Percentiles rank a stretch among this genome's conserved stretches.
Conservation (phyloP, 179 eudicot species). For the Gypsophila paniculata region DNA sequence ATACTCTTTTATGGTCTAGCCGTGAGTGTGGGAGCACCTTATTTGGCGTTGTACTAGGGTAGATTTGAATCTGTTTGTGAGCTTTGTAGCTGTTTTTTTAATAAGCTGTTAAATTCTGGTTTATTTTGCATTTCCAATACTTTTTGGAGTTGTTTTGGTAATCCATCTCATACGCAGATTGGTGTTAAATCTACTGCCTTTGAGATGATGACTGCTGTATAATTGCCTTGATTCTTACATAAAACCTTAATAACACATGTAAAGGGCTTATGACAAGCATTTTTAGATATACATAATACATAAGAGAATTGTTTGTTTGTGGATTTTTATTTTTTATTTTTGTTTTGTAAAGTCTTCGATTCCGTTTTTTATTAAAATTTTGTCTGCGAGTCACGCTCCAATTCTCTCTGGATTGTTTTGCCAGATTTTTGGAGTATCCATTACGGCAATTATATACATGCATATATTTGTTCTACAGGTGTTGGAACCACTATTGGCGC, state of each 20-base stretch:
- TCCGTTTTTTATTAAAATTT: too few relatives aligned
- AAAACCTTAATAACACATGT: too few relatives aligned
- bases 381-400: background rate
- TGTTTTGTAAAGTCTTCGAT: background rate
- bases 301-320: background rate
- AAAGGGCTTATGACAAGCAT: background rate
- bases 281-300: background rate
- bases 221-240: too few relatives aligned
- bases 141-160: too few relatives aligned
- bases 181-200: background rate
- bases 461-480: constrained; percentile 30
- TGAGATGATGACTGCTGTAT: background rate
- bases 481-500: constrained; percentile 79
- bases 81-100: too few relatives aligned
- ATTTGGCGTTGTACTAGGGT: too few relatives aligned
- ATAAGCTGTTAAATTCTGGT: too few relatives aligned
- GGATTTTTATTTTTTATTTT: background rate
- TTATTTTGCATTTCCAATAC: too few relatives aligned
- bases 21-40: too few relatives aligned
- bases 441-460: background rate
- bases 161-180: too few relatives aligned
- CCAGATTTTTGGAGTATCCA: constrained; percentile 3
- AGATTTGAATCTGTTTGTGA: too few relatives aligned
- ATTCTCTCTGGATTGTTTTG: background rate
- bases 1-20: too few relatives aligned